phyloP scores from a whole-genome alignment of 192 early-diverging fungal genomes.

The Umbelopsis isabellina region DNA sequence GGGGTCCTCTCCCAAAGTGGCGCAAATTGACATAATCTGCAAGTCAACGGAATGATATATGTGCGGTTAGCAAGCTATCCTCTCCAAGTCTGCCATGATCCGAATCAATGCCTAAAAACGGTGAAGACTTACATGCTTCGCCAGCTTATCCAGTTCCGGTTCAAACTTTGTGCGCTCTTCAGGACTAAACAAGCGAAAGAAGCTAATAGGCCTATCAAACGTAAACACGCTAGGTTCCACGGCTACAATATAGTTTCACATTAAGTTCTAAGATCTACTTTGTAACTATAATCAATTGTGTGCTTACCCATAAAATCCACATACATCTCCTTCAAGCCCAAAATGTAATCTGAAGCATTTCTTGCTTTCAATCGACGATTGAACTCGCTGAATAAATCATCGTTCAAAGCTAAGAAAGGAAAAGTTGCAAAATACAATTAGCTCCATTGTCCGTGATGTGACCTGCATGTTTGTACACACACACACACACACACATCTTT shows the following conservation, averaged over 20 bases:
- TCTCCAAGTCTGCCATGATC: background rate
- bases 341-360: constrained; percentile 58
- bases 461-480: constrained; percentile 16
- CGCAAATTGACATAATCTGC: constrained; percentile 86
- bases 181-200: constrained; percentile 68
- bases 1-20: constrained; percentile 87
- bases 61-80: constrained; percentile 2
- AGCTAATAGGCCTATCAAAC: constrained; percentile 69
- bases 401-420: constrained; percentile 61
- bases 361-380: constrained; percentile 54
- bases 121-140: constrained; percentile 48
- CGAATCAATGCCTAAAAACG: too few relatives aligned
- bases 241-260: constrained; percentile 21
- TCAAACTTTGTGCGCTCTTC: constrained; percentile 41
- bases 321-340: constrained; percentile 71
- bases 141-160: constrained; percentile 45
- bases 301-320: constrained; percentile 80
- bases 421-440: background rate
- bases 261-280: background rate
- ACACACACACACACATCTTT: background rate
- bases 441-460: background rate
- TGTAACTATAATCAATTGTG: too few relatives aligned
- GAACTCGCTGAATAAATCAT: constrained; percentile 56
- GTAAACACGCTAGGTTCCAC: constrained; percentile 56
- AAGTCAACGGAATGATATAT: background rate